These are phyloP conservation scores for Pythium brachiatum DNA, from an alignment of 352 stramenopile genomes.

Conservation along the genomic window DNA sequence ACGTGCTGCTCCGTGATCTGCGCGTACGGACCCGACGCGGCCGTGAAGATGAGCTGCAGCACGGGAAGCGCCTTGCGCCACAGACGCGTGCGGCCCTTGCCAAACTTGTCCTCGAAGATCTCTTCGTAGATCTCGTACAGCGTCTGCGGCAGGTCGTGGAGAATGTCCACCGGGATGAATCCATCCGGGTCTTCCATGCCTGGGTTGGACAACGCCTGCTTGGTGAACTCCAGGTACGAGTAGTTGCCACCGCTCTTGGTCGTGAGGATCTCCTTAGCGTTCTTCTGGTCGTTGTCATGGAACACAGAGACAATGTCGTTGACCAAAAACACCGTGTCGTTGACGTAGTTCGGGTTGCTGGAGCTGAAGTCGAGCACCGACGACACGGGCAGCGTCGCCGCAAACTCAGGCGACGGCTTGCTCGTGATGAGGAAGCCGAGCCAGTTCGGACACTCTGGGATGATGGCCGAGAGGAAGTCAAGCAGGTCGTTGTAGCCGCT, in stretches of 20 bases:
- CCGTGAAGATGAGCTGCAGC: slow-evolving; percentile 66
- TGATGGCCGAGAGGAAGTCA: slow-evolving; percentile 58
- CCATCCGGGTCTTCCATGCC: slow-evolving; percentile 52
- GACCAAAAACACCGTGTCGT: slow-evolving; percentile 52
- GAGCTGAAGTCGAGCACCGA: slow-evolving; percentile 74
- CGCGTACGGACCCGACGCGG: slow-evolving; percentile 65
- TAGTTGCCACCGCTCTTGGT: slow-evolving; percentile 76
- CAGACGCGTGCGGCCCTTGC: slow-evolving; percentile 61
- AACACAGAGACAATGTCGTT: slow-evolving; percentile 60
- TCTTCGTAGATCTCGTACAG: slow-evolving; percentile 82
- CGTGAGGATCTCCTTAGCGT: slow-evolving; percentile 55
- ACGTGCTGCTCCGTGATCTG: slow-evolving; percentile 69
- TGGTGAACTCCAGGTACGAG: slow-evolving; percentile 78
- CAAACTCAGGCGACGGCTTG: slow-evolving; percentile 63
- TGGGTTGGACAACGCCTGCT: slow-evolving; percentile 67
- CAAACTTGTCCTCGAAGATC: slow-evolving; percentile 89
- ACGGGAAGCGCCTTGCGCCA: slow-evolving; percentile 77
- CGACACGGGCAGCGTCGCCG: slow-evolving; percentile 53
- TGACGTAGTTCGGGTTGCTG: slow-evolving; percentile 55
- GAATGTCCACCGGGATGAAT: slow-evolving; percentile 51
- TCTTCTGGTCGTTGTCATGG: slow-evolving; percentile 32
- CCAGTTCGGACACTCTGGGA: slow-evolving; percentile 66
- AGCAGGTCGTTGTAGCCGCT: slow-evolving; percentile 59
- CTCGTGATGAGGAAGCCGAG: slow-evolving; percentile 68
- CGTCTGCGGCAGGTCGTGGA: slow-evolving; percentile 73